Conservation (phyloP, 2,329 filamentous ascomycete genomes). For the Stemphylium lycopersici region DNA sequence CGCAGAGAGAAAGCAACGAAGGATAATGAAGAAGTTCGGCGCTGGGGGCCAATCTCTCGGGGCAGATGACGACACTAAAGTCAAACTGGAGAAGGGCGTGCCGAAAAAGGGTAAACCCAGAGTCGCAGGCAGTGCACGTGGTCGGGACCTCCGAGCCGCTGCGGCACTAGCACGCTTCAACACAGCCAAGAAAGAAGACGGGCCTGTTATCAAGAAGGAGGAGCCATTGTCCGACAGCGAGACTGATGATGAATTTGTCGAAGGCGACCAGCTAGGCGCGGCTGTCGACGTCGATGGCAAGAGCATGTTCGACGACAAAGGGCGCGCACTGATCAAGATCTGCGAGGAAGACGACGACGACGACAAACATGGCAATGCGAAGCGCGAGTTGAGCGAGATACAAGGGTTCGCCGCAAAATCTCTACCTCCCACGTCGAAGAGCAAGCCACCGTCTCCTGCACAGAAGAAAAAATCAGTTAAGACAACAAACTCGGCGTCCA, state of each 20-base stretch:
- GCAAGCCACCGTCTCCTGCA: not conserved
- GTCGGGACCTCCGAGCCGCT: constrained; percentile 75
- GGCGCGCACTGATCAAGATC: constrained; percentile 70
- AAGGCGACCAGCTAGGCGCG: constrained; percentile 53
- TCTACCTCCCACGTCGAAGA: not conserved
- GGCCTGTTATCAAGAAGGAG: constrained; percentile 46
- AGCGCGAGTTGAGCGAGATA: constrained; percentile 71
- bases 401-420: constrained; percentile 51
- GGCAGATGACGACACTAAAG: constrained; percentile 69
- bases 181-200: constrained; percentile 55
- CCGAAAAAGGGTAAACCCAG: constrained; percentile 69
- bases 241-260: constrained; percentile 45
- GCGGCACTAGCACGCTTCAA: constrained; percentile 78
- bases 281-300: constrained; percentile 70
- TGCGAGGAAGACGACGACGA: constrained; percentile 71
- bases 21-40: constrained; percentile 79
- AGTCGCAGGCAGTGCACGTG: constrained; percentile 75
- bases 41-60: constrained; percentile 71
- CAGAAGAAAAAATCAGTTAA: not conserved
- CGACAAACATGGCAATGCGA: constrained; percentile 40
- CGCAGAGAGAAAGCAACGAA: constrained; percentile 73
- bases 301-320: constrained; percentile 69
- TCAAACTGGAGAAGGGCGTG: constrained; percentile 70
- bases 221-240: constrained; percentile 39
- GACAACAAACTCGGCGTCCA: not conserved